phyloP scores from a whole-genome alignment of 169 alveolate species.

The Plasmodium yoelii region DNA sequence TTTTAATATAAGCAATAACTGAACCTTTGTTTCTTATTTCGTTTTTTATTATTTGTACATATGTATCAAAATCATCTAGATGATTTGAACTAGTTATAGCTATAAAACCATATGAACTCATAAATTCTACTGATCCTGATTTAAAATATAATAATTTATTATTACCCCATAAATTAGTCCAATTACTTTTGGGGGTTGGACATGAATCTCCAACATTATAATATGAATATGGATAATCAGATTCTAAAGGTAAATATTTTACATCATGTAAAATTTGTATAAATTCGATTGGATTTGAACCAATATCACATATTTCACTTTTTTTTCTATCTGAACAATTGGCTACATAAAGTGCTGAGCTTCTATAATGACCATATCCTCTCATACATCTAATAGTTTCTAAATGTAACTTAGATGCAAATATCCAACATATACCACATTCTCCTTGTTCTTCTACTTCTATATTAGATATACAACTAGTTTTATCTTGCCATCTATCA shows the following conservation, averaged over 20 bases:
- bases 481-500: constrained; percentile 66
- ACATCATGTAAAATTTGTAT: constrained; percentile 27
- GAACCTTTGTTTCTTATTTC: constrained; percentile 78
- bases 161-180: constrained; percentile 38
- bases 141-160: constrained; percentile 19
- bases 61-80: constrained; percentile 22
- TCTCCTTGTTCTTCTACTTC: constrained; percentile 74
- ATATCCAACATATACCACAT: constrained; percentile 68
- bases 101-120: constrained; percentile 4
- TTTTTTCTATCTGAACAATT: constrained; percentile 25
- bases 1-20: constrained; percentile 70
- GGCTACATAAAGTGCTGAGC: constrained; percentile 66
- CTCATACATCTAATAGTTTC: constrained; percentile 76
- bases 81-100: constrained; percentile 1
- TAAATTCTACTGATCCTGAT: neutral
- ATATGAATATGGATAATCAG: constrained; percentile 33
- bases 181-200: constrained; percentile 1
- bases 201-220: constrained; percentile 14
- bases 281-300: constrained; percentile 52
- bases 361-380: constrained; percentile 66
- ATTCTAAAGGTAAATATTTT: constrained; percentile 47
- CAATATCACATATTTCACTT: constrained; percentile 20
- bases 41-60: constrained; percentile 50
- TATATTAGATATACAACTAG: constrained; percentile 48
- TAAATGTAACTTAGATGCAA: constrained; percentile 70